phyloP scores from a whole-genome alignment of 1,284 basidiomycete species.

The Afroboletus lepidellus region DNA sequence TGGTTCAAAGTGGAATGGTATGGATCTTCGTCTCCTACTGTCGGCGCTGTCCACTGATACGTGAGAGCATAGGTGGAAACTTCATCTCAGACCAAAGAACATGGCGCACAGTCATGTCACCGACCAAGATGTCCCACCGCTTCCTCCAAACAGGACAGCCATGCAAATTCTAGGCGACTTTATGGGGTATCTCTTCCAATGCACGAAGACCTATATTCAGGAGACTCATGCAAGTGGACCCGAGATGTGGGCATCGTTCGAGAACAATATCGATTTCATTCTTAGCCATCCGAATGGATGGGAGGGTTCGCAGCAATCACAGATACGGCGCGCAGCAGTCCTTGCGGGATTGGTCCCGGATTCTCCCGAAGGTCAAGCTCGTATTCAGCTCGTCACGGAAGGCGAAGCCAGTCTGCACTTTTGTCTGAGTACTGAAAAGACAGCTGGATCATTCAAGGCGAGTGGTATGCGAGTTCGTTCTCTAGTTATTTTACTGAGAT shows the following conservation, averaged over 20 bases:
- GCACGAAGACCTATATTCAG: conserved; percentile 38
- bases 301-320: conserved; percentile 40
- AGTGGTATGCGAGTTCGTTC: conserved; percentile 11
- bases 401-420: conserved; percentile 52
- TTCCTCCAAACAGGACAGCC: conserved; percentile 43
- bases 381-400: conserved; percentile 48
- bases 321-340: conserved; percentile 39
- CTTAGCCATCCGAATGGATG: conserved; percentile 45
- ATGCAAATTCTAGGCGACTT: conserved; percentile 49
- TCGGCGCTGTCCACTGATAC: neutral
- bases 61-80: conserved; percentile 34
- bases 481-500: conserved; percentile 4
- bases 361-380: conserved; percentile 35
- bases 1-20: neutral
- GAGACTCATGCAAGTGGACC: conserved; percentile 38
- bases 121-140: conserved; percentile 36
- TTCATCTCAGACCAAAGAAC: conserved; percentile 34
- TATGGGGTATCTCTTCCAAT: conserved; percentile 40
- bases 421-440: conserved; percentile 41
- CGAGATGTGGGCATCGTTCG: conserved; percentile 37
- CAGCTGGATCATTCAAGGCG: conserved; percentile 40
- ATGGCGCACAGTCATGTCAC: conserved; percentile 14
- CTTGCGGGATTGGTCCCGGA: conserved; percentile 37
- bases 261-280: conserved; percentile 34
- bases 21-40: neutral